Base-by-base conservation (phyloP, 1,284 basidiomycete genomes). In the Marasmius tenuissimus region DNA sequence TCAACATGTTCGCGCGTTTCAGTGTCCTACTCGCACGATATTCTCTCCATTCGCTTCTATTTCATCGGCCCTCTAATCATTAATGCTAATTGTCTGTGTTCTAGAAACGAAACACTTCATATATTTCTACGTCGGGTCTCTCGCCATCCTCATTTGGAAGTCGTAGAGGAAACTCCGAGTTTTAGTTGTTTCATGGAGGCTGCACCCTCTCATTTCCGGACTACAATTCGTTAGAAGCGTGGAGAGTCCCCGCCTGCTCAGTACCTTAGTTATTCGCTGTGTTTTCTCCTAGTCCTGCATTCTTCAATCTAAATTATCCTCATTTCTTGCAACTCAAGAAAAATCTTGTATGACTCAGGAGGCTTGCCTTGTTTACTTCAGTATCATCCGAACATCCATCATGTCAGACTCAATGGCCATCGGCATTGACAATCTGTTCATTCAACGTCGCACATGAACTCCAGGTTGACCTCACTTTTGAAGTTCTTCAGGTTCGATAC, bases 31-130 rank as follows among this genome's bases (percentile, higher is more conserved):
- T 57, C 20, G 49, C 61, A 39, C 52, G 49, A 45, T 48, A 63
- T 62, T 62, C 61, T 62, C 57, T 47, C 51, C 39, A 56, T 48
- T 57, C n/a, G 61, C 62, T 65, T 47, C 27, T 56, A 35, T 55
- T 57, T 33, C 22, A 50, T 58, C 34, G 27, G 27, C 27, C 27
- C 4, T 27, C 27, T 4, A 27, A 27, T 27, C 27, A 27, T 2
- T 4, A 27, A 27, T 27, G 27, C 27, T 27, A 27, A 27, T 27
- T 27, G 27, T 27, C 27, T 60, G 64, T 58, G 61, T 53, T 58
- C 27, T 78, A 96, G 94, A 97, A 85, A 95, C 94, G 66, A 96
- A 95, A 76, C 92, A 97, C 75, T 97, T 97, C 80, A 95, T 97
- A 79, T 97, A 97, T 84, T 96, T 96, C 79, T 96, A 96, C 82